These are phyloP conservation scores for Eucalyptus fibrosa DNA, from an alignment of 345 rosid species.

Conservation along the genomic window DNA sequence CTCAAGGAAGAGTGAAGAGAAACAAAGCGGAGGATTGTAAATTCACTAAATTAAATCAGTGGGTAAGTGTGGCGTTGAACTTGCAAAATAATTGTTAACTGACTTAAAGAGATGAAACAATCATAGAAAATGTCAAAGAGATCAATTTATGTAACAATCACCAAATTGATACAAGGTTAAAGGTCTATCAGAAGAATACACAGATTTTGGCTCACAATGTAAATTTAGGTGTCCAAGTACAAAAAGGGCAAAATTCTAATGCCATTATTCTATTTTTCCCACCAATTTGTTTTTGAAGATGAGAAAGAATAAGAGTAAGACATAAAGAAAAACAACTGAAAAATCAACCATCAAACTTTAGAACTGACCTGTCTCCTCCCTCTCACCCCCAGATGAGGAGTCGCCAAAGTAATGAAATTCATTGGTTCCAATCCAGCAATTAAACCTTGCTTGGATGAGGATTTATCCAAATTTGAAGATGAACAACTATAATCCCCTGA, in stretches of 20 bases:
- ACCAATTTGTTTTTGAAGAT: not conserved
- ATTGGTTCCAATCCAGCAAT: slow-evolving; percentile 89
- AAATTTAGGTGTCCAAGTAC: not conserved
- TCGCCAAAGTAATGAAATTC: slow-evolving; percentile 92
- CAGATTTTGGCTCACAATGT: not conserved
- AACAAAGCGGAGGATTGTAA: not conserved
- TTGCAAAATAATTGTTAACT: not conserved
- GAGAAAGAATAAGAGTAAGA: not conserved
- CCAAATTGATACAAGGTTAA: not conserved
- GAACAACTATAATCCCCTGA: slow-evolving; percentile 12
- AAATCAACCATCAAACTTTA: not conserved
- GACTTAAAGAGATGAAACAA: not conserved
- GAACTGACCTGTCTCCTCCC: slow-evolving; percentile 91
- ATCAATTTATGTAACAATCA: not conserved
- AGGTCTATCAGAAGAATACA: not conserved
- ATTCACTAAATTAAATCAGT: not conserved
- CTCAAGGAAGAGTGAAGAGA: not conserved
- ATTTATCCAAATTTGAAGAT: slow-evolving; percentile 9
- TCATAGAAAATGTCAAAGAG: not conserved
- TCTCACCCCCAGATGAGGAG: slow-evolving; percentile 98
- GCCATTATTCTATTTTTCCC: not conserved
- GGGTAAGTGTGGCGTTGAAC: not conserved
- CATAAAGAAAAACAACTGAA: not conserved
- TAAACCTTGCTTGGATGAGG: slow-evolving; percentile 29
- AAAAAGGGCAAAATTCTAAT: not conserved